Conservation (phyloP, 176 grass and related monocot species). For the Zea luxurians region DNA sequence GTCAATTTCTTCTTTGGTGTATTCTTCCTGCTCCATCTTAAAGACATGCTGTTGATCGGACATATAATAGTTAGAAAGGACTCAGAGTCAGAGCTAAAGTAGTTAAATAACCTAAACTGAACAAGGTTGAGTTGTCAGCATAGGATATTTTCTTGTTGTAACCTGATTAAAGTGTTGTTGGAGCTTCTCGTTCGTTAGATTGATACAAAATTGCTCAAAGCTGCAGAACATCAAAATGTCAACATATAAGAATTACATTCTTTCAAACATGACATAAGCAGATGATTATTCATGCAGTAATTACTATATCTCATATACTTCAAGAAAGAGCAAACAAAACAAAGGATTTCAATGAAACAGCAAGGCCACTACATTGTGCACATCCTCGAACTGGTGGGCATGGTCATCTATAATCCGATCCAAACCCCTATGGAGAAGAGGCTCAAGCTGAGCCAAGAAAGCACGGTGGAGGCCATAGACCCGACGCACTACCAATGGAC, state of each 20-base stretch:
- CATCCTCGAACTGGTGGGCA: neutral
- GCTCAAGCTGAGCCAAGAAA: neutral
- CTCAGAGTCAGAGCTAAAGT: slow-evolving; percentile 4
- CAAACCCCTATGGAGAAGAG: neutral
- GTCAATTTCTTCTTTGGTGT: slow-evolving; percentile 96
- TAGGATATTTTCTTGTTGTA: slow-evolving; percentile 14
- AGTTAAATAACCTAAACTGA: slow-evolving; percentile 15
- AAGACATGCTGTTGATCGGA: slow-evolving; percentile 87
- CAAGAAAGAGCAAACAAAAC: slow-evolving; percentile 17
- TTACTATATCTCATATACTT: slow-evolving; percentile 1
- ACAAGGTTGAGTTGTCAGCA: slow-evolving; percentile 10
- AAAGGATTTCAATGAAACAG: neutral
- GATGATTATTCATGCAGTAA: slow-evolving; percentile 30
- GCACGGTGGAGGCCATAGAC: neutral
- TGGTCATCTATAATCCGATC: neutral
- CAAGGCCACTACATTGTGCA: neutral
- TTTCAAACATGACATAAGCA: slow-evolving; percentile 11
- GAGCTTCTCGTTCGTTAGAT: slow-evolving; percentile 97
- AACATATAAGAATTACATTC: slow-evolving; percentile 24
- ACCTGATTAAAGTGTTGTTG: slow-evolving; percentile 99
- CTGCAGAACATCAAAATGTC: slow-evolving; percentile 55
- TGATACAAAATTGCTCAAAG: slow-evolving; percentile 99
- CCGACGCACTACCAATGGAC: neutral
- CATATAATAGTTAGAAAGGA: slow-evolving; percentile 29
- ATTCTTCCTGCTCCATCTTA: slow-evolving; percentile 99